Conservation (phyloP, 1,284 basidiomycete species). For the Moesziomyces antarcticus region DNA sequence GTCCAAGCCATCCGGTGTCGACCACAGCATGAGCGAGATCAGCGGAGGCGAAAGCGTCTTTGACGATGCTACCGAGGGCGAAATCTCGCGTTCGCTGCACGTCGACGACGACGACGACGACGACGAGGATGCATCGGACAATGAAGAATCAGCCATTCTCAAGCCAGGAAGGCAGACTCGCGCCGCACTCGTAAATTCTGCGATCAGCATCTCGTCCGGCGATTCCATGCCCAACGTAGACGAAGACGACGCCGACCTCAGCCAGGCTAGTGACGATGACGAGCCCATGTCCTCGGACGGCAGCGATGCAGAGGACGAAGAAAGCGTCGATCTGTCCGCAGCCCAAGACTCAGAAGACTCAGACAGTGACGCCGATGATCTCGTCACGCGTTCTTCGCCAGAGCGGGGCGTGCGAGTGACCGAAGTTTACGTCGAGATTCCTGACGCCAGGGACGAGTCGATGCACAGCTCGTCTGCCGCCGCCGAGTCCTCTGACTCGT, state of each 20-base stretch:
- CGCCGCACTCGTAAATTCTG: background rate
- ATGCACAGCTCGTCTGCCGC: conserved; percentile 12
- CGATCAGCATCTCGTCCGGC: conserved; percentile 11
- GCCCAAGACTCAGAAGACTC: conserved; percentile 15
- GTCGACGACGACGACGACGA: conserved; percentile 15
- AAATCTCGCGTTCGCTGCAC: conserved; percentile 19
- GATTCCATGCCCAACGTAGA: conserved; percentile 6
- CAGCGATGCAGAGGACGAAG: conserved; percentile 23
- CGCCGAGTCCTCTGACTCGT: conserved; percentile 30
- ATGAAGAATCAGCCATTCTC: conserved; percentile 25
- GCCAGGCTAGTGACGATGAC: conserved; percentile 10
- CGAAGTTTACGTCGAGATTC: conserved; percentile 11
- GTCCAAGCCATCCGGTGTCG: background rate
- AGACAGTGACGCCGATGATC: conserved; percentile 6
- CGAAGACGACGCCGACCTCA: background rate
- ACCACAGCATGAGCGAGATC: conserved; percentile 25
- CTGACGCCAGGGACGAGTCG: conserved; percentile 27
- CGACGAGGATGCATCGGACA: conserved; percentile 3
- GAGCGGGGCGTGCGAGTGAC: conserved; percentile 1
- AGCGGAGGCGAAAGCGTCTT: conserved; percentile 29
- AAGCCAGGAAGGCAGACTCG: conserved; percentile 14
- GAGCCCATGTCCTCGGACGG: conserved; percentile 24
- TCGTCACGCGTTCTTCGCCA: background rate
- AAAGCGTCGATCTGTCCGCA: conserved; percentile 13
- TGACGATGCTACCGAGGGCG: conserved; percentile 40